Evolutionary conservation across 192 early-diverging fungal genomes (phyloP).

Genomic region (Entomortierella beljakovae): DNA sequence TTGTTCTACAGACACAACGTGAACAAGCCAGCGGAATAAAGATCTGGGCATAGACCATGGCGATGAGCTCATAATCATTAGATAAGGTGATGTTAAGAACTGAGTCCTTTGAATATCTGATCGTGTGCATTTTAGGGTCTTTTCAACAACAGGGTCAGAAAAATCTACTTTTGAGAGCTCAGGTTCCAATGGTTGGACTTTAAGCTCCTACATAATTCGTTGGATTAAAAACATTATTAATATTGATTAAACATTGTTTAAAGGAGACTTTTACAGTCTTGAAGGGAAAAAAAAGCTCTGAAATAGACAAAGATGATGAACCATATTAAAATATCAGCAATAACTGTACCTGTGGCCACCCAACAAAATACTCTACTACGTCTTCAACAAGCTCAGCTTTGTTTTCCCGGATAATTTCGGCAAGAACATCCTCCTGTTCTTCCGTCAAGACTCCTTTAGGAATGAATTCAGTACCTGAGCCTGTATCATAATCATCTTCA

Average conservation of each 20-base stretch:
- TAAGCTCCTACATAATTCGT: neutral
- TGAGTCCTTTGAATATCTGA: constrained; percentile 10
- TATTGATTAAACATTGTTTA: too few relatives aligned
- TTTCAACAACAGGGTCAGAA: constrained; percentile 20
- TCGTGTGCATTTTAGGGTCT: constrained; percentile 14
- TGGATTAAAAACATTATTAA: too few relatives aligned
- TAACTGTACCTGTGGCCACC: constrained; percentile 37
- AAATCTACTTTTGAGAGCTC: constrained; percentile 6
- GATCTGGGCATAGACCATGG: constrained; percentile 43
- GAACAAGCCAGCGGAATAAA: constrained; percentile 38
- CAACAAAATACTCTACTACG: constrained; percentile 39
- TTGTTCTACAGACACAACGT: constrained; percentile 24
- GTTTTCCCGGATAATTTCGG: constrained; percentile 28
- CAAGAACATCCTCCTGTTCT: constrained; percentile 29
- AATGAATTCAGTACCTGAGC: neutral
- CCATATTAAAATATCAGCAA: too few relatives aligned
- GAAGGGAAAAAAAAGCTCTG: too few relatives aligned
- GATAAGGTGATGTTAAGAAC: constrained; percentile 22
- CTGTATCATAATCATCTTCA: constrained; percentile 6
- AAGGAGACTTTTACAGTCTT: neutral
- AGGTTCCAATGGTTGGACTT: constrained; percentile 1
- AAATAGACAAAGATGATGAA: too few relatives aligned
- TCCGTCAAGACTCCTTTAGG: constrained; percentile 41
- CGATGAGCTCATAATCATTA: constrained; percentile 20
- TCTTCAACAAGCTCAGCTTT: constrained; percentile 22